Evolutionary conservation across 2,329 filamentous ascomycete genomes (phyloP).

Genomic region (Xylariaceae sp.): DNA sequence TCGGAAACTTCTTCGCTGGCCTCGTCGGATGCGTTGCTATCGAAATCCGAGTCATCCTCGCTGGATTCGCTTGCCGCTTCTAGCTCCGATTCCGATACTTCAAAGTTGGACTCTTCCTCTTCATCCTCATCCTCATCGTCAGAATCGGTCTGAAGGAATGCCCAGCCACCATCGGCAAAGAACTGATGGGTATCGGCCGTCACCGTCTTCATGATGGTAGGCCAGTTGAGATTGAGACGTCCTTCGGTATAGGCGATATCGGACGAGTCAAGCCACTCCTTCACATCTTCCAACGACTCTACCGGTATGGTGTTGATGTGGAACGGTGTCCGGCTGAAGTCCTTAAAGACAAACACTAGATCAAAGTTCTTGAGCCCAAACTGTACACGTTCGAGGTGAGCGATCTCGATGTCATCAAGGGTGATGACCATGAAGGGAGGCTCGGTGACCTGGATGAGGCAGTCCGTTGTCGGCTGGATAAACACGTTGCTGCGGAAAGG

Average conservation of each 20-base stretch:
- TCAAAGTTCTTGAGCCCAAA: constrained; percentile 99
- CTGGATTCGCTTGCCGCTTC: constrained; percentile 72
- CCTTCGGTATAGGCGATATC: constrained; percentile 94
- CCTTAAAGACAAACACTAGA: constrained; percentile 96
- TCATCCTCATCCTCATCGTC: constrained; percentile 82
- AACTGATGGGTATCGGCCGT: constrained; percentile 90
- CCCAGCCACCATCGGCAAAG: constrained; percentile 93
- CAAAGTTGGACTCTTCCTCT: constrained; percentile 87
- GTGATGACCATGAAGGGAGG: constrained; percentile 96
- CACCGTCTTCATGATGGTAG: constrained; percentile 99
- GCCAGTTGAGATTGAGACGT: constrained; percentile 96
- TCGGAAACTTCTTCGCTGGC: constrained; percentile 71
- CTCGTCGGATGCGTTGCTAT: constrained; percentile 79
- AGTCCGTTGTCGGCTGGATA: constrained; percentile 94
- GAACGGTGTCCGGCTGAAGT: constrained; percentile 82
- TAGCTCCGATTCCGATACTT: constrained; percentile 80
- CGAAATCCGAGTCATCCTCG: constrained; percentile 87
- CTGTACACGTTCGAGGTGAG: constrained; percentile 90
- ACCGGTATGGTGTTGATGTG: constrained; percentile 99
- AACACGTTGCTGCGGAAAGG: constrained; percentile 93
- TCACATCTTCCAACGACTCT: constrained; percentile 88
- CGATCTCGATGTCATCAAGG: constrained; percentile 91
- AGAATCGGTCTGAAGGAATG: constrained; percentile 80
- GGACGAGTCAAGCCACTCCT: constrained; percentile 94
- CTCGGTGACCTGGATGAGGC: constrained; percentile 92